Evolutionary conservation across 2,329 filamentous ascomycete species (phyloP).

Genomic region (Aspergillus awamori): DNA sequence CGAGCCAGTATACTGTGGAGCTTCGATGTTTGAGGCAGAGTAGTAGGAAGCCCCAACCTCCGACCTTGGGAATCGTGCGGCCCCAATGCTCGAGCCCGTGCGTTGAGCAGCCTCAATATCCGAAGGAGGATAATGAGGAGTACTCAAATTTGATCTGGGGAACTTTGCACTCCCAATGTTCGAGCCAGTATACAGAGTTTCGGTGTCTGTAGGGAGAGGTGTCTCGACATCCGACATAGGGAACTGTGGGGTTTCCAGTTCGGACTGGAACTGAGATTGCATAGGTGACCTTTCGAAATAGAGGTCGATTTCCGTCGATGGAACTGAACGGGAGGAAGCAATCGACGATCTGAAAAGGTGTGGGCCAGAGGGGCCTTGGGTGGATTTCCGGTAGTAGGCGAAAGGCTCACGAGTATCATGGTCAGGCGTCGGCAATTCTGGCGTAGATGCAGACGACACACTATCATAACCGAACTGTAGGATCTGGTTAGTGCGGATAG

Average conservation of each 20-base stretch:
- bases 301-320: slow-evolving; percentile 25
- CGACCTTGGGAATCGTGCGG: not conserved
- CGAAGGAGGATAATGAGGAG: not conserved
- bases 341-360: slow-evolving; percentile 76
- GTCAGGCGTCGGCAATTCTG: slow-evolving; percentile 77
- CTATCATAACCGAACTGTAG: slow-evolving; percentile 56
- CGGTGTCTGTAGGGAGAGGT: not conserved
- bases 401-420: slow-evolving; percentile 65
- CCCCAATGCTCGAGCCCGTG: not conserved
- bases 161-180: not conserved
- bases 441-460: slow-evolving; percentile 84
- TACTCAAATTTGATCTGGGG: not conserved
- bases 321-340: slow-evolving; percentile 20
- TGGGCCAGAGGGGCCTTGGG: slow-evolving; percentile 83
- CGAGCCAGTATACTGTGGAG: not conserved
- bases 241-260: slow-evolving; percentile 2
- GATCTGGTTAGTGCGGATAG: not conserved
- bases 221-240: not conserved
- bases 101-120: not conserved
- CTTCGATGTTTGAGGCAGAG: not conserved
- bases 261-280: slow-evolving; percentile 12
- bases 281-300: slow-evolving; percentile 23
- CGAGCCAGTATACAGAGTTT: not conserved
- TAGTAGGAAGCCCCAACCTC: not conserved
- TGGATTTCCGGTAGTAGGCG: slow-evolving; percentile 61